A percentile compares a stretch with the other conserved stretches of the same genome.
Conservation (phyloP, 768 basidiomycete genomes). For the Phaeotremella skinneri region DNA sequence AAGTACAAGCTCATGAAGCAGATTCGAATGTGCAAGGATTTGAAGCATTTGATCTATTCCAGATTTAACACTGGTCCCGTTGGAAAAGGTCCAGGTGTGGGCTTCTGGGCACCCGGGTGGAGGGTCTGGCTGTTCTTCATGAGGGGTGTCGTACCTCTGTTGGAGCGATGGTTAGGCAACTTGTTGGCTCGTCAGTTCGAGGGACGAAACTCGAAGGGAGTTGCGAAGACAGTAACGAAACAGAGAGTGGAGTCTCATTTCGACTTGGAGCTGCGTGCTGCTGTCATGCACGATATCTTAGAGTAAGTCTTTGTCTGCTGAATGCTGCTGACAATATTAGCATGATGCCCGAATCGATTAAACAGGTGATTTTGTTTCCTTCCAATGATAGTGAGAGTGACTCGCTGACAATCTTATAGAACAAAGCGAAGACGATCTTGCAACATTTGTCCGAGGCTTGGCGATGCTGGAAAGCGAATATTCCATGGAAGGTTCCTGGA, state of each 20-base stretch:
- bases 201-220: conserved; percentile 85
- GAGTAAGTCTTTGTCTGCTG: conserved; percentile 54
- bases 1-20: conserved; percentile 99
- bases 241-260: conserved; percentile 99
- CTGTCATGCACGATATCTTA: conserved; percentile 99
- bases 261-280: conserved; percentile 92
- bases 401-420: conserved; percentile 63
- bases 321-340: conserved; percentile 4
- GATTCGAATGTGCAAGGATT: conserved; percentile 98
- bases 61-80: conserved; percentile 97
- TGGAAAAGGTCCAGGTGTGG: conserved; percentile 96
- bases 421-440: conserved; percentile 98
- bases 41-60: conserved; percentile 73
- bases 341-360: conserved; percentile 99
- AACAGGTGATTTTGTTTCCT: conserved; percentile 9
- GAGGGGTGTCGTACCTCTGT: conserved; percentile 94
- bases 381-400: too few species aligned
- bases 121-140: conserved; percentile 99
- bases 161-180: conserved; percentile 98
- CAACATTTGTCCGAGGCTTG: conserved; percentile 98
- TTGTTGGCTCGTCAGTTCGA: conserved; percentile 97
- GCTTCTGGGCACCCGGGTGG: conserved; percentile 99
- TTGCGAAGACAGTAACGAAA: conserved; percentile 98
- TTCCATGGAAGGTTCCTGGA: conserved; percentile 99
- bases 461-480: conserved; percentile 72